Conservation (phyloP, 306 rosid genomes). For the Fagus crenata region DNA sequence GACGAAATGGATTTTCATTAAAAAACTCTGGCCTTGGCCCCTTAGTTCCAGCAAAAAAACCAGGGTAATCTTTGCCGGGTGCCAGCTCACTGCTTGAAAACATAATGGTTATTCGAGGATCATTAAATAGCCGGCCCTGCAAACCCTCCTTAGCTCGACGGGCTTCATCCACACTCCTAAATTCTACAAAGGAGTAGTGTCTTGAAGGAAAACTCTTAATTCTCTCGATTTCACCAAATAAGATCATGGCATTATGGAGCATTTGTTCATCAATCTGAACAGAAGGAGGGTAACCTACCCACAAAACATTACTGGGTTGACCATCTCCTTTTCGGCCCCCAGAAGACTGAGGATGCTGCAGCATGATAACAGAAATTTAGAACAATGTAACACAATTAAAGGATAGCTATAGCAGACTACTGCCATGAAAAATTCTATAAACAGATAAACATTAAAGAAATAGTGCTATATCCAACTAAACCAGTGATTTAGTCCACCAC, state of each 20-base stretch:
- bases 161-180: constrained; percentile 97
- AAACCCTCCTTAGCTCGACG: constrained; percentile 98
- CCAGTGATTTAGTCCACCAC: background rate
- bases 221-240: constrained; percentile 96
- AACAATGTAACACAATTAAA: constrained; percentile 2
- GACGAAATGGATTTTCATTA: constrained; percentile 62
- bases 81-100: constrained; percentile 77
- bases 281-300: constrained; percentile 91
- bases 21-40: constrained; percentile 71
- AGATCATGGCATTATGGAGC: constrained; percentile 99
- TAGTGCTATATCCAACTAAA: background rate
- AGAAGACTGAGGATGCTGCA: constrained; percentile 63
- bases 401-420: background rate
- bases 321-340: constrained; percentile 65
- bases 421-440: background rate
- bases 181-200: constrained; percentile 85
- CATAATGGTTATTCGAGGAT: constrained; percentile 89
- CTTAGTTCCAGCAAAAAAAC: constrained; percentile 53
- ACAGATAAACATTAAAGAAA: background rate
- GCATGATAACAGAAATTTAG: constrained; percentile 22
- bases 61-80: constrained; percentile 68
- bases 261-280: constrained; percentile 96
- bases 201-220: constrained; percentile 89
- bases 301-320: constrained; percentile 74
- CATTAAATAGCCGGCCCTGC: constrained; percentile 95